Evolutionary conservation across 345 rosid species (phyloP).

Genomic region (Pistacia atlantica): DNA sequence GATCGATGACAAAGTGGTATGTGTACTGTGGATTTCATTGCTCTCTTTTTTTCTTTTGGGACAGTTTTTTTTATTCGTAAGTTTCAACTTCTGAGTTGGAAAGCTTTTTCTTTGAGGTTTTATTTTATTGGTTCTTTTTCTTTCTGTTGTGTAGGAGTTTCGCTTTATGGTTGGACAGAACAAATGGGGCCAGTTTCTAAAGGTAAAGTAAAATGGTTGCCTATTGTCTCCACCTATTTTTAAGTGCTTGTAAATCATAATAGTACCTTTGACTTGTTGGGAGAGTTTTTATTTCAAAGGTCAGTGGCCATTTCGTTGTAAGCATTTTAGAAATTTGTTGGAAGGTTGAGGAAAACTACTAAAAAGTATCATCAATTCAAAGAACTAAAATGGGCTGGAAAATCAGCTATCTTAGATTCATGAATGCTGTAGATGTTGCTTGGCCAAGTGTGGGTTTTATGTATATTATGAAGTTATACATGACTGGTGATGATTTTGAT

Average conservation of each 20-base stretch:
- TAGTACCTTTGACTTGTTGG: neutral
- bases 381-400: too few species aligned
- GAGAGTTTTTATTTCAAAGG: neutral
- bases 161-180: conserved; percentile 7
- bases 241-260: neutral
- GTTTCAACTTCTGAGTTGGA: neutral
- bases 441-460: neutral
- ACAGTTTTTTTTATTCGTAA: too few species aligned
- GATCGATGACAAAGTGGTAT: conserved; percentile 12
- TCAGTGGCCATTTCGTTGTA: neutral
- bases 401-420: neutral
- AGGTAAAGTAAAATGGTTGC: conserved; percentile 7
- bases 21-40: neutral
- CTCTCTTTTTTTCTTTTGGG: neutral
- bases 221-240: neutral
- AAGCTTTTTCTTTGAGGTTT: neutral
- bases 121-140: too few species aligned
- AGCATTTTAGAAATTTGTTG: neutral
- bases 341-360: neutral
- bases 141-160: neutral
- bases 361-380: neutral
- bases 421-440: too few species aligned
- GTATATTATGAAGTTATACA: neutral
- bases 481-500: neutral
- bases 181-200: neutral